Conservation (phyloP, 768 basidiomycete genomes). For the Arthromyces matolae region DNA sequence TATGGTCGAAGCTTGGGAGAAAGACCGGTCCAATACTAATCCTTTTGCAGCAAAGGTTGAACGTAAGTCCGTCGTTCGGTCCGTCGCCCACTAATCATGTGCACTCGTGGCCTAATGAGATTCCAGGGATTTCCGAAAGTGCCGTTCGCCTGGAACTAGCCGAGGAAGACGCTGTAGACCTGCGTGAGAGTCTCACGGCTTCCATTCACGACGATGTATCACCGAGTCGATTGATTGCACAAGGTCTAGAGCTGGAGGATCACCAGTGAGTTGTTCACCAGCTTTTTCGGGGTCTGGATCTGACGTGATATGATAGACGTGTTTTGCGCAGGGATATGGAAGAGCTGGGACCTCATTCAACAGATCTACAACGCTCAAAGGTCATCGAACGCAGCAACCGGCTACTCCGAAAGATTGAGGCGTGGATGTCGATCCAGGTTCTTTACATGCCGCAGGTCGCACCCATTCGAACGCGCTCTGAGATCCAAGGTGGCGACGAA, state of each 20-base stretch:
- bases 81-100: too few species aligned
- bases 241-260: constrained; percentile 33
- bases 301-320: too few species aligned
- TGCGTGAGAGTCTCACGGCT: neutral
- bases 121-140: too few species aligned
- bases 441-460: constrained; percentile 25
- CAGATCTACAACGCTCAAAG: constrained; percentile 25
- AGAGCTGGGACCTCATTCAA: constrained; percentile 23
- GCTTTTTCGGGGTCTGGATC: too few species aligned
- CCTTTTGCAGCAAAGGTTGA: constrained; percentile 5
- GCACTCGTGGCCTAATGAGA: too few species aligned
- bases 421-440: constrained; percentile 24
- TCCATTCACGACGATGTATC: neutral
- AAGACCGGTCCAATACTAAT: constrained; percentile 4
- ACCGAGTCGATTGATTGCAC: too few species aligned
- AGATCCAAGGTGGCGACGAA: constrained; percentile 1
- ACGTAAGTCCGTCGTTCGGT: too few species aligned
- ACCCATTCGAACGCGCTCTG: neutral
- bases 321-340: too few species aligned
- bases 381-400: constrained; percentile 21
- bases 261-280: constrained; percentile 29
- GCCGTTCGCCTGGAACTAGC: neutral
- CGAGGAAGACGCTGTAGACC: neutral
- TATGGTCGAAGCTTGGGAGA: constrained; percentile 14
- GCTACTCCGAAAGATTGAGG: constrained; percentile 22